Conservation (phyloP, 2,329 filamentous ascomycete species). For the Rhexocercosporidium sp. region DNA sequence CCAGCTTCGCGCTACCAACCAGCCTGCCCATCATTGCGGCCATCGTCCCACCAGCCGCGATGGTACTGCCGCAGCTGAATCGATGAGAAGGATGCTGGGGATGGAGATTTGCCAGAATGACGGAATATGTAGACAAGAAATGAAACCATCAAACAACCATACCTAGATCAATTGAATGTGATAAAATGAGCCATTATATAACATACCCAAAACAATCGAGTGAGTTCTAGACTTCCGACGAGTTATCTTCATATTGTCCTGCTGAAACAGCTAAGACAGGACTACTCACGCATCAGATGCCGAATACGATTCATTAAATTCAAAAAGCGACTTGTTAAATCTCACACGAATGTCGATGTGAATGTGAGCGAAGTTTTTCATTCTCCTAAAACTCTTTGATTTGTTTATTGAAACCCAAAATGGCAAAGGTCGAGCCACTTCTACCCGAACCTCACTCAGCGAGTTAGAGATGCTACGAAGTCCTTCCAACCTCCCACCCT, state of each 20-base stretch:
- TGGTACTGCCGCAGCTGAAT: constrained; percentile 15
- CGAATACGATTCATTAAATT: not conserved
- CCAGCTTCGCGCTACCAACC: constrained; percentile 10
- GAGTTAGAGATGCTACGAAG: not conserved
- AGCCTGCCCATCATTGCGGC: constrained; percentile 12
- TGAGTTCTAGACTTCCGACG: not conserved
- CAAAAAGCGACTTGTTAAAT: not conserved
- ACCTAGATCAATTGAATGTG: not conserved
- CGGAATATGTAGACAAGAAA: constrained; percentile 1
- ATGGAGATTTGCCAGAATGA: not conserved
- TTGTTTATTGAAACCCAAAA: constrained; percentile 2
- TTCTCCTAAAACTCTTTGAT: not conserved
- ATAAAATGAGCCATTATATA: not conserved
- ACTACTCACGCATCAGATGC: not conserved
- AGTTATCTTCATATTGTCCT: not conserved
- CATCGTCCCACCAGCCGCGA: constrained; percentile 9
- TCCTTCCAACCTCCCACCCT: not conserved
- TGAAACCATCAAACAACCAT: not conserved
- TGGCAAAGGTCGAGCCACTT: not conserved
- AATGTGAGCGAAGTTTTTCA: not conserved
- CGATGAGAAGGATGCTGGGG: constrained; percentile 5
- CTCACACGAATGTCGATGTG: not conserved
- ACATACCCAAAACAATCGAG: not conserved
- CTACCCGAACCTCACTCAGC: not conserved
- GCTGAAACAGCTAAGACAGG: not conserved